Evolutionary conservation across 148 eudicot genomes (phyloP).

Genomic region (Camellia japonica): DNA sequence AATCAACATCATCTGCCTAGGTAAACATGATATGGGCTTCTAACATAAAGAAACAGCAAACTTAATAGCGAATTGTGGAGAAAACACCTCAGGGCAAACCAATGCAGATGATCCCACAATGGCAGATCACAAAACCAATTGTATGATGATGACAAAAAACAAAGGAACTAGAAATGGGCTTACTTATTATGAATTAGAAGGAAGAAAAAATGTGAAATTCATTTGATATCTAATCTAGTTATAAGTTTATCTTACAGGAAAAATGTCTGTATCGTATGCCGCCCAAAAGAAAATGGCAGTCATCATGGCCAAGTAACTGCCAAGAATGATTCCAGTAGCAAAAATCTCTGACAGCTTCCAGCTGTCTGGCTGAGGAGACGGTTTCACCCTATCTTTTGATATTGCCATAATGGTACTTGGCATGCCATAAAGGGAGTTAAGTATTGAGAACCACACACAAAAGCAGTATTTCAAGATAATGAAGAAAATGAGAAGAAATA

Average conservation of each 20-base stretch:
- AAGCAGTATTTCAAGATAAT: neutral
- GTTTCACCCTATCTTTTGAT: conserved; percentile 53
- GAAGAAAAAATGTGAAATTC: neutral
- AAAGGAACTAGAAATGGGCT: neutral
- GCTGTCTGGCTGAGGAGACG: conserved; percentile 49
- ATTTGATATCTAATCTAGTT: neutral
- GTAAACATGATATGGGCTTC: too few species aligned
- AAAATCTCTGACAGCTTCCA: conserved; percentile 56
- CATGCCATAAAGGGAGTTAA: neutral
- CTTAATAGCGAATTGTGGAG: too few species aligned
- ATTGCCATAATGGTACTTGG: conserved; percentile 54
- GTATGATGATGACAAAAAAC: neutral
- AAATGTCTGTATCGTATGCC: conserved; percentile 32
- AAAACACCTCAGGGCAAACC: neutral
- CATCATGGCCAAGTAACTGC: conserved; percentile 45
- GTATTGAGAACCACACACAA: neutral
- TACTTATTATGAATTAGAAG: neutral
- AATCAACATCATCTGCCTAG: too few species aligned
- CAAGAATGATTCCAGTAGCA: conserved; percentile 46
- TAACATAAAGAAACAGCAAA: too few species aligned
- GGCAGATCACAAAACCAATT: neutral
- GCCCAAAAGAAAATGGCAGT: conserved; percentile 46
- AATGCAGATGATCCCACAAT: neutral
- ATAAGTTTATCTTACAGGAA: conserved; percentile 24
- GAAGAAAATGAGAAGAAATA: neutral